These are phyloP conservation scores for Neospora caninum DNA, from an alignment of 169 alveolate genomes.

Conservation along the genomic window DNA sequence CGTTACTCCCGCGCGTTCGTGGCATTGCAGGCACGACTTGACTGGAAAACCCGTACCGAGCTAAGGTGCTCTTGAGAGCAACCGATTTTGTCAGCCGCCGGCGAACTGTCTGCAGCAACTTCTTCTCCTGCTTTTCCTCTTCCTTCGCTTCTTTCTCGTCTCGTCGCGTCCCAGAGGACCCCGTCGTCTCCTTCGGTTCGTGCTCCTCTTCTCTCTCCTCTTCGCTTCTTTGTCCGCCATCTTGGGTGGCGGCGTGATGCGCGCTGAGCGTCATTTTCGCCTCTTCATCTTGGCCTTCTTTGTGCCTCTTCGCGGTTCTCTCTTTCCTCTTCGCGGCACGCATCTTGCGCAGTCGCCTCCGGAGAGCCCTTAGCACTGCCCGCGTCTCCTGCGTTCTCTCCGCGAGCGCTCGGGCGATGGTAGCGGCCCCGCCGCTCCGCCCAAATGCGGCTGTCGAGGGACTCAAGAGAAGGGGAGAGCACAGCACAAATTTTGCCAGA, in stretches of 20 bases:
- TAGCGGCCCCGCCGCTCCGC: background rate
- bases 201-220: background rate
- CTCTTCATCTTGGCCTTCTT: background rate
- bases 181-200: background rate
- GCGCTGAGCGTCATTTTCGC: background rate
- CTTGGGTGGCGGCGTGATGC: background rate
- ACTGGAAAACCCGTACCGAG: background rate
- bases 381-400: background rate
- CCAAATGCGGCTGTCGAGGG: background rate
- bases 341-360: background rate
- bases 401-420: background rate
- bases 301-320: background rate
- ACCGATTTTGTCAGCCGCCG: background rate
- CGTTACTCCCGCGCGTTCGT: too few species aligned
- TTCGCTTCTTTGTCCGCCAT: background rate
- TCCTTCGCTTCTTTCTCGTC: background rate
- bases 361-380: background rate
- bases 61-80: background rate
- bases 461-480: background rate
- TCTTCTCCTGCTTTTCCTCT: background rate
- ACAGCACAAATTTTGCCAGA: background rate
- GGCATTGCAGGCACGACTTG: too few species aligned
- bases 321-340: background rate
- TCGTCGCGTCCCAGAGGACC: background rate
- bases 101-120: background rate